Evolutionary conservation across 192 early-diverging fungal genomes (phyloP).

Genomic region (Linnemannia zychae): DNA sequence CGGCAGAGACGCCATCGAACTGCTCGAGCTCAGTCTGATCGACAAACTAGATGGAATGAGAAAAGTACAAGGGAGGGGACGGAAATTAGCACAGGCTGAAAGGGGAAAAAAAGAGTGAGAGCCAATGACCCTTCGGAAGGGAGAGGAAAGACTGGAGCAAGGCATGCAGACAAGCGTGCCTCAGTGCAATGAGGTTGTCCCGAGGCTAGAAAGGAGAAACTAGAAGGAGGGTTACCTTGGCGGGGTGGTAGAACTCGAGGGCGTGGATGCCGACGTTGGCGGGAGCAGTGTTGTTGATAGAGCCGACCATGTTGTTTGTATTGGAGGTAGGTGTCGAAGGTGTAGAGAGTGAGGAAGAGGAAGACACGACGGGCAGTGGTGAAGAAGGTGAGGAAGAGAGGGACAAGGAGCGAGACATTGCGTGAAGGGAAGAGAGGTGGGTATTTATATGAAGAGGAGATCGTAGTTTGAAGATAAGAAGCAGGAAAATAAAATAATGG

Average conservation of each 20-base stretch:
- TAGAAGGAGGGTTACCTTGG: conserved; percentile 28
- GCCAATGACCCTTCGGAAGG: background rate
- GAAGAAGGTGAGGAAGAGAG: conserved; percentile 10
- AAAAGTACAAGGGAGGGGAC: background rate
- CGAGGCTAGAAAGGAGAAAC: too few species aligned
- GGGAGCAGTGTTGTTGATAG: conserved; percentile 58
- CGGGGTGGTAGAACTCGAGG: conserved; percentile 78
- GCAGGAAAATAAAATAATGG: background rate
- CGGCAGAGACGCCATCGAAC: conserved; percentile 92
- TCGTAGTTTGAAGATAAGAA: conserved; percentile 7
- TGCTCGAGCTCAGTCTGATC: conserved; percentile 79
- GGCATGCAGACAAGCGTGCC: background rate
- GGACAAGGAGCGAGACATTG: conserved; percentile 10
- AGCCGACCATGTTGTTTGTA: conserved; percentile 43
- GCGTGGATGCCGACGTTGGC: conserved; percentile 74
- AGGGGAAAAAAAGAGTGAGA: background rate
- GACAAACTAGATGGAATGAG: conserved; percentile 59
- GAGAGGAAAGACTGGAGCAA: background rate
- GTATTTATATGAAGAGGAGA: conserved; percentile 14
- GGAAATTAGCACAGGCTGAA: background rate
- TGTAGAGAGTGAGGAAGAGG: conserved; percentile 8
- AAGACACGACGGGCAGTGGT: conserved; percentile 1
- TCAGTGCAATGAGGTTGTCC: too few species aligned
- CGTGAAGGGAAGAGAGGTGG: background rate
- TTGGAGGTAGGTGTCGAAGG: conserved; percentile 11